Percentiles rank a stretch among this genome's conserved stretches.
phyloP scores from a whole-genome alignment of 306 rosid genomes.

The Glycine latifolia region DNA sequence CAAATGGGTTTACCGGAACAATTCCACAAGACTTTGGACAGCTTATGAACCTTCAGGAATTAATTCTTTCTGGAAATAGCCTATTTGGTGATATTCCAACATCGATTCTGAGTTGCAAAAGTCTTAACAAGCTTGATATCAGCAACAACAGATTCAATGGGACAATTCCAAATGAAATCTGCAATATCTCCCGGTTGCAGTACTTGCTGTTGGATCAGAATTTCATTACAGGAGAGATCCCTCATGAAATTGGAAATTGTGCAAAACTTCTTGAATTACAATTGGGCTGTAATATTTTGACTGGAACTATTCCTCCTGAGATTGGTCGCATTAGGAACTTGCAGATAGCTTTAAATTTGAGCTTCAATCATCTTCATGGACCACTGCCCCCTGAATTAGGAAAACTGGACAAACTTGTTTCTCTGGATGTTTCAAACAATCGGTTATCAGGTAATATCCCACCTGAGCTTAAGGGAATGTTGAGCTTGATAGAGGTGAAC shows the following conservation, averaged over 20 bases:
- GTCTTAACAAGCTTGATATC: conserved; percentile 93
- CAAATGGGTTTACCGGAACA: conserved; percentile 80
- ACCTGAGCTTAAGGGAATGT: conserved; percentile 84
- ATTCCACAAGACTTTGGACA: conserved; percentile 83
- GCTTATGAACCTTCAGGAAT: conserved; percentile 91
- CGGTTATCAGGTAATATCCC: conserved; percentile 85
- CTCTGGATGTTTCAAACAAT: conserved; percentile 90
- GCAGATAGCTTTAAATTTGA: conserved; percentile 93
- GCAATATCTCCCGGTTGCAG: conserved; percentile 85
- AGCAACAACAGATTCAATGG: conserved; percentile 94
- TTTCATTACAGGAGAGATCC: conserved; percentile 91
- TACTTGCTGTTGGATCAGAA: conserved; percentile 90
- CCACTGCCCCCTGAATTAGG: conserved; percentile 82
- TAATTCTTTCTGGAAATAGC: conserved; percentile 85
- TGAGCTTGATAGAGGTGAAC: conserved; percentile 98
- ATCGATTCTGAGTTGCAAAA: conserved; percentile 76
- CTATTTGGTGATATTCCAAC: conserved; percentile 85
- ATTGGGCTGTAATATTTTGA: conserved; percentile 85
- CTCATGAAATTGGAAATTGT: conserved; percentile 89
- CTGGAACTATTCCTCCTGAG: conserved; percentile 68
- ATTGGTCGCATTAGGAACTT: conserved; percentile 94
- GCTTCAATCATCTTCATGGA: conserved; percentile 92
- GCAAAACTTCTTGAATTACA: conserved; percentile 83
- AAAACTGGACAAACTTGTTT: conserved; percentile 94
- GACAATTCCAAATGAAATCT: conserved; percentile 81